These are phyloP conservation scores for Endoconidiophora polonica DNA, from an alignment of 2,329 filamentous ascomycete genomes.

Conservation along the genomic window DNA sequence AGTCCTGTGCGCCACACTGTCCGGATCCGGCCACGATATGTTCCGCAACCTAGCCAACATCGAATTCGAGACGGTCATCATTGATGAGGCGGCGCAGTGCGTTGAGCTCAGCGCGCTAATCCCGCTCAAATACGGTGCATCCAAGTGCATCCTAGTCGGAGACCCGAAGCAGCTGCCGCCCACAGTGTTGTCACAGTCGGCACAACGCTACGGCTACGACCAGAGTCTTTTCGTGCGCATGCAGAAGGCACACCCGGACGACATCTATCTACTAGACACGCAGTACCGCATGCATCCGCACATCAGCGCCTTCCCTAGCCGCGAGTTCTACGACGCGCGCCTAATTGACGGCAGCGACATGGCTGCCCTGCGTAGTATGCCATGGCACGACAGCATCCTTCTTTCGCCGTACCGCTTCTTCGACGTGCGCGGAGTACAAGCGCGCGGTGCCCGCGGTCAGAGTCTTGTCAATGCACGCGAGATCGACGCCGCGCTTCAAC, in stretches of 20 bases:
- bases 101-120: conserved; percentile 94
- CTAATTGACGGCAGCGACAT: conserved; percentile 76
- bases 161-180: conserved; percentile 95
- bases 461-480: conserved; percentile 84
- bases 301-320: conserved; percentile 80
- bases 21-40: conserved; percentile 92
- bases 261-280: conserved; percentile 87
- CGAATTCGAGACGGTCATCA: conserved; percentile 96
- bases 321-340: conserved; percentile 78
- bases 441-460: conserved; percentile 64
- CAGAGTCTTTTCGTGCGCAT: conserved; percentile 97
- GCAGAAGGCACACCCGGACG: conserved; percentile 77
- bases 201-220: conserved; percentile 84
- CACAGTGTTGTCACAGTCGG: conserved; percentile 86
- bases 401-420: conserved; percentile 95
- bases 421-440: conserved; percentile 79
- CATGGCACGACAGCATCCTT: conserved; percentile 71
- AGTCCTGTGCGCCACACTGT: conserved; percentile 86
- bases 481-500: conserved; percentile 65
- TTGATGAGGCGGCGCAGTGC: conserved; percentile 95
- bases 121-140: conserved; percentile 90
- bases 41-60: conserved; percentile 84
- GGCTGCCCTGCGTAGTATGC: conserved; percentile 54
- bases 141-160: conserved; percentile 91
- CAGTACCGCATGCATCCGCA: conserved; percentile 99